Base-by-base conservation (phyloP, 2,329 filamentous ascomycete genomes). In the Ceratocystis diversiconidia region DNA sequence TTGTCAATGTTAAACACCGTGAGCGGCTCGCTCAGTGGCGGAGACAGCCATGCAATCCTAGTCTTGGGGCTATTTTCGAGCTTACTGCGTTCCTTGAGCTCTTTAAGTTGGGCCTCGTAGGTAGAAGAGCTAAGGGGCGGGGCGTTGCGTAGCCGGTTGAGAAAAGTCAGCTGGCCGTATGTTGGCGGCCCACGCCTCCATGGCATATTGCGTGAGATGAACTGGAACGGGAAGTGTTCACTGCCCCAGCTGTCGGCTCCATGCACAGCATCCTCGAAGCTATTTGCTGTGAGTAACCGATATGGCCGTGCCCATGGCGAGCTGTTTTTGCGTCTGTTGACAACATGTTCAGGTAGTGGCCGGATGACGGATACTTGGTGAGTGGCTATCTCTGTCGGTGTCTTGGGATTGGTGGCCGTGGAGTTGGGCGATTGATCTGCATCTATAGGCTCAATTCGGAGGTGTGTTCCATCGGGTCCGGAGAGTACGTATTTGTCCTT, bases 221-320 rank as follows among this genome's bases (percentile, higher is more conserved):
- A 86, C 0, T 76, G 76, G 65, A 80, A 80, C 0, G 87, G 82
- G 70, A 89, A 95, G 15, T 80, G 80, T 19, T 83, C 80, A 15
- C 28, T 25, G 5, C 89, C 90, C 71, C 85, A 95, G 0, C 85
- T 95, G 75, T 99, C 94, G 59, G 89, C 89, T 1, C 88, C 91
- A 70, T 89, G 87, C 0, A 97, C 84, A 5, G 90, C 90, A 70
- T 90, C 86, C 46, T 82, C 77, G 62, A 97, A 85, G 0, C 85
- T 86, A 0, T 79, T 72, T 0, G 85, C 82, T 5, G 79, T 79
- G 10, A 89, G 84, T 32, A 99, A 79, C 62, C 83, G 76, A 5
- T 86, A 82, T 0, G 92, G 89, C 1, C 17, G 86, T 86, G 71
- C 80, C 52, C 25, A 32, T 25, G 52, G 25, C 25, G 12, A 7